phyloP scores from a whole-genome alignment of 2,329 filamentous ascomycete species.

The Exophiala oligosperma region DNA sequence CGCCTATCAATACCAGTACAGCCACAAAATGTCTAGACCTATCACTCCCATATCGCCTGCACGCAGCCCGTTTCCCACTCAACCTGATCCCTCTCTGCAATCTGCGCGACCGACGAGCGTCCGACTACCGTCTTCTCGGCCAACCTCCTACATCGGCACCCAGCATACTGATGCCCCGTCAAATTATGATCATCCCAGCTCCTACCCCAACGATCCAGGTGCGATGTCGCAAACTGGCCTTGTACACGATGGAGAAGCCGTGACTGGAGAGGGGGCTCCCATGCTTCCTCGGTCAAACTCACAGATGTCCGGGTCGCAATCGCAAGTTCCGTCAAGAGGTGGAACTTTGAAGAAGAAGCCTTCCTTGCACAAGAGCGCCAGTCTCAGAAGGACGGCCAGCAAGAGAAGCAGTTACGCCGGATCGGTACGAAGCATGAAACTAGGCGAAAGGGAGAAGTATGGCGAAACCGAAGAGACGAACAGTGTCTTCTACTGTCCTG shows the following conservation, averaged over 20 bases:
- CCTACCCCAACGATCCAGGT: constrained; percentile 33
- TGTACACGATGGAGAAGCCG: constrained; percentile 37
- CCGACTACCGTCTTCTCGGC: constrained; percentile 35
- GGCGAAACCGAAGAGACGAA: constrained; percentile 69
- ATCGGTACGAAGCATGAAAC: constrained; percentile 76
- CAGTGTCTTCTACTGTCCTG: constrained; percentile 85
- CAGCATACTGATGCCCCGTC: constrained; percentile 19
- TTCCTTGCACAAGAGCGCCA: constrained; percentile 71
- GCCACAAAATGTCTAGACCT: constrained; percentile 30
- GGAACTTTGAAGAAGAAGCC: constrained; percentile 88
- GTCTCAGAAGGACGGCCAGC: constrained; percentile 77
- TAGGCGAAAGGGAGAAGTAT: constrained; percentile 63
- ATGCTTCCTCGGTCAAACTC: constrained; percentile 42
- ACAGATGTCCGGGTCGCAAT: constrained; percentile 43
- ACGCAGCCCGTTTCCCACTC: constrained; percentile 2
- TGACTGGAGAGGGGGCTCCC: constrained; percentile 20
- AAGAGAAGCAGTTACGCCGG: constrained; percentile 79
- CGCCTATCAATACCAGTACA: neutral
- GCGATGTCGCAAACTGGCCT: constrained; percentile 38
- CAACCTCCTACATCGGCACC: constrained; percentile 41
- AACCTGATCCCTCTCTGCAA: constrained; percentile 16
- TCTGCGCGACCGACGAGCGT: constrained; percentile 17
- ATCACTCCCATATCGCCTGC: constrained; percentile 32
- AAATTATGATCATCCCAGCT: constrained; percentile 38
- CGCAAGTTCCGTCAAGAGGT: constrained; percentile 47